Base-by-base conservation (phyloP, 306 rosid genomes). In the Inga oerstediana region DNA sequence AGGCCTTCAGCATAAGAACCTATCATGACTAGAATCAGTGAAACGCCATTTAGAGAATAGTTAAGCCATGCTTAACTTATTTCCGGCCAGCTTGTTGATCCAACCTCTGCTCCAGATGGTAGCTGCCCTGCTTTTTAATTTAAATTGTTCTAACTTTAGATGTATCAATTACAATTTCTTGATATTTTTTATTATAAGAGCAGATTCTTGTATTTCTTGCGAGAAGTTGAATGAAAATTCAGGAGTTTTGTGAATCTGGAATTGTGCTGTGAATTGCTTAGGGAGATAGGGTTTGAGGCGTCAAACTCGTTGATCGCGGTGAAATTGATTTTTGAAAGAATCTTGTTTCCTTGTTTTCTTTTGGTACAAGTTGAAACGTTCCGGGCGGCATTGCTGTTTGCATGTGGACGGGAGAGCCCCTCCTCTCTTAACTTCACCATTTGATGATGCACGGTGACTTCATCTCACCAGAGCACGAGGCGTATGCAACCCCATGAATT, bases 1-100 rank as follows among this genome's bases (percentile, higher is more conserved):
- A 97, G 95, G 86, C 98, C 99, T 75, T 92, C 97, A 8, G 49
- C 61, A 61, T 92, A 86, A 94, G 86, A 79, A 81, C 46, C 44
- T 37, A 30, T 72, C 74, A 9, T 65, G 14, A n/a, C 72, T 52
- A 7, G 51, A 41, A 62, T 45, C 20, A 17, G 30, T 22, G 78
- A 66, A 52, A 65, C 35, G 48, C 64, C 41, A n/a, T 54, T 30
- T 19, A 27, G 46, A 72, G 56, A 44, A 73, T 48, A 82, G 59
- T 79, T 48, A 44, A 76, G 46, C 54, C 79, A 54, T 82, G 79
- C 79, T 32, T 72, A 80, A 83, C 73, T 80, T 44, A 71, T 79
- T 75, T 82, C 67, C 64, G 27, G 81, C 65, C 39, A 64, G 83
- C 43, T 68, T 32, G 54, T 54, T 79, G 79, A 72, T 82, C 81